phyloP scores from a whole-genome alignment of 75 land plant species.

The Pseudotsuga menziesii region DNA sequence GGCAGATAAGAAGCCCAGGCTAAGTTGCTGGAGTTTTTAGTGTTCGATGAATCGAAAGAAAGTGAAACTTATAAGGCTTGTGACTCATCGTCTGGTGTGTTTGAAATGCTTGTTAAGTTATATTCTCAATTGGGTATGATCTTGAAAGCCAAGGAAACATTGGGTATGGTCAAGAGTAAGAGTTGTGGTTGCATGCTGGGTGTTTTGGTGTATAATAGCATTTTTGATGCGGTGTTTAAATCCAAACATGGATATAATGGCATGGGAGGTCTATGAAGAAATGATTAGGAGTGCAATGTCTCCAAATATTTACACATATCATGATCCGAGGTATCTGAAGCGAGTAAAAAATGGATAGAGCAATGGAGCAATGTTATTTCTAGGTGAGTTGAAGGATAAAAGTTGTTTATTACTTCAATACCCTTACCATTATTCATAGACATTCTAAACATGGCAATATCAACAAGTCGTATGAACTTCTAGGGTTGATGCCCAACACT shows the following conservation, averaged over 20 bases:
- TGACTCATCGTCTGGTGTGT: constrained; percentile 28
- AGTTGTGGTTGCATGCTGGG: constrained; percentile 39
- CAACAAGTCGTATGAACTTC: constrained; percentile 36
- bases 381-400: constrained; percentile 42
- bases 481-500: constrained; percentile 50
- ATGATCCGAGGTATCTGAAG: too few relatives aligned
- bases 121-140: constrained; percentile 21
- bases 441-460: constrained; percentile 47
- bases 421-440: constrained; percentile 46
- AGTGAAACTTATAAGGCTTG: constrained; percentile 17
- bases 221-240: constrained; percentile 42
- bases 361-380: constrained; percentile 31
- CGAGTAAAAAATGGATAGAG: too few relatives aligned
- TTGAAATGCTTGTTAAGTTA: constrained; percentile 50
- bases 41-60: constrained; percentile 25
- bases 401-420: constrained; percentile 61
- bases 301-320: constrained; percentile 58
- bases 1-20: too few relatives aligned
- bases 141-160: constrained; percentile 19
- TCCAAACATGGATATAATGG: neutral
- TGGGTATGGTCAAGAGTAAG: constrained; percentile 29
- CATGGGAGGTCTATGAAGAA: constrained; percentile 20
- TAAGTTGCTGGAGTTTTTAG: constrained; percentile 3
- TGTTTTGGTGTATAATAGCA: constrained; percentile 46
- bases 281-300: constrained; percentile 27